Conservation (phyloP, 768 basidiomycete species). For the Asterophora parasitica region DNA sequence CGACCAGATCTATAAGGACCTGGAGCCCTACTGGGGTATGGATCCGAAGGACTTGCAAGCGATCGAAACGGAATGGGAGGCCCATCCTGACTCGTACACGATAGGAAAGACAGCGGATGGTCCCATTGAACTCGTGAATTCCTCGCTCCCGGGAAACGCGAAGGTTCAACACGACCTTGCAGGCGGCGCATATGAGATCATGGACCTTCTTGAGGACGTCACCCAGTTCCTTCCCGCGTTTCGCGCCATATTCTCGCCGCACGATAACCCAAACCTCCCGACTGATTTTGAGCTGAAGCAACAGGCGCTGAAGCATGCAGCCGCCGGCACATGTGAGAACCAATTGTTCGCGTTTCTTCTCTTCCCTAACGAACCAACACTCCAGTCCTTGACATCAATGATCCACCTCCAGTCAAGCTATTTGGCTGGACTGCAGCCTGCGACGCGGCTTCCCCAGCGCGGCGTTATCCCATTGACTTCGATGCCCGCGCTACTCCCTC, state of each 20-base stretch:
- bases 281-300: constrained; percentile 31
- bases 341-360: not conserved
- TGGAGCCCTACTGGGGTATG: constrained; percentile 78
- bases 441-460: constrained; percentile 28
- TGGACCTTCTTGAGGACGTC: constrained; percentile 38
- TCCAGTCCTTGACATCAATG: constrained; percentile 28
- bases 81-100: constrained; percentile 33
- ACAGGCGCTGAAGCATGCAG: constrained; percentile 33
- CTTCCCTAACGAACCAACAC: not conserved
- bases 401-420: constrained; percentile 24
- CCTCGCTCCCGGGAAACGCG: constrained; percentile 22
- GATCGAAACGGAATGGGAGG: constrained; percentile 34
- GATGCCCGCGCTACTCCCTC: constrained; percentile 16
- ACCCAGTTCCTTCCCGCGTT: constrained; percentile 50
- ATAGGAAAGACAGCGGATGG: constrained; percentile 31
- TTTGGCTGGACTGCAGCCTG: constrained; percentile 39
- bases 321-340: constrained; percentile 30
- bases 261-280: constrained; percentile 41
- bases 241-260: constrained; percentile 46
- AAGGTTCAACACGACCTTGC: constrained; percentile 19
- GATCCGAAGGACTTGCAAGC: constrained; percentile 31
- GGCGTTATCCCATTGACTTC: constrained; percentile 23
- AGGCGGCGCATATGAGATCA: constrained; percentile 27
- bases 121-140: constrained; percentile 24
- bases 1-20: constrained; percentile 63